Evolutionary conservation across 768 basidiomycete genomes (phyloP), one percentile per base, ranked within the genome.

Genomic region (Pholiota conissans): DNA sequence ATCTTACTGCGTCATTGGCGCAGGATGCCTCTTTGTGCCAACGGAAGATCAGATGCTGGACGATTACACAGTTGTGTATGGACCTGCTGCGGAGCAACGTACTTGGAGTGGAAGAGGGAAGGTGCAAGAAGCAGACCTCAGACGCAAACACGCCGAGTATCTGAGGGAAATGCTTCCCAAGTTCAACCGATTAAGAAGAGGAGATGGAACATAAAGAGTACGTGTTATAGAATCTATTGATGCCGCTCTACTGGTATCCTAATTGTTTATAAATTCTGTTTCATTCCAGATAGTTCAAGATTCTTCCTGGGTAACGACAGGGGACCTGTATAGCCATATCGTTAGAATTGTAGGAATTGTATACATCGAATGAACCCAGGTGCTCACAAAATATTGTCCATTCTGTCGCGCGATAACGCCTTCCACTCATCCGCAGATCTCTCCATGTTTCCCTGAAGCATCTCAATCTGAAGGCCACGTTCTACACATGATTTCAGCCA

Each of bases 71-170:
- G 86, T 90, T 8, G 78, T 95, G 5, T 95, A 91, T 69, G 94
- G 95, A 0, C 83, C 85, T 4, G 78, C 80, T 7, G 84, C 87
- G 1, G 87, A 93, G 59, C 79, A 89, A 54, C 77, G 93, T 49
- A 81, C 71, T 6, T 97, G 95, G 93, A 93, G 91, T 61, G 93
- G 92, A 14, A 80, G 89, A 59, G 93, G 93, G 7, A 84, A 86
- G 62, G 77, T 87, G 0, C 93, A 95, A 65, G 95, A 95, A 65
- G 80, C 82, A 26, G 93, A 93, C 65, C 70, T 98, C 58, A 79
- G 93, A 52, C 76, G 82, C 45, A 98, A 98, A 68, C 95, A 98
- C 65, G 84, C 87, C 3, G 94, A 96, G 65, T 98, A 98, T 70
- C 78, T 98, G 51, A 78, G 87, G 40, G 96, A 98, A 69, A 94